Evolutionary conservation across 495 filamentous ascomycete genomes (phyloP).

Genomic region (Tuber brumale): DNA sequence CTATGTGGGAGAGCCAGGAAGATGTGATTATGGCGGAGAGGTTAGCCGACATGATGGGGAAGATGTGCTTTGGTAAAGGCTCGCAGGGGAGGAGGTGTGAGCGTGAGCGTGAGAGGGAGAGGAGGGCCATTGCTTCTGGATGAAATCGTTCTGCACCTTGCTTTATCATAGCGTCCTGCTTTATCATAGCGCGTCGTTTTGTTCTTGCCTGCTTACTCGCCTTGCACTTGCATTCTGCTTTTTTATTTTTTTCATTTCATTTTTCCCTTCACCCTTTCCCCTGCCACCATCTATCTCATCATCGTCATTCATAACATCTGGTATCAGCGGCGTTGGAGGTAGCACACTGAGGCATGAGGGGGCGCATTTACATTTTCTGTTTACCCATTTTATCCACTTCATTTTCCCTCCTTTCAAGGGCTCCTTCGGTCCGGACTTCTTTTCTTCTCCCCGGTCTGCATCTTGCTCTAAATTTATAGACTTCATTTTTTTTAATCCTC

Average conservation of each 20-base stretch:
- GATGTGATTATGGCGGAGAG: constrained; percentile 2
- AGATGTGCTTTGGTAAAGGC: constrained; percentile 1
- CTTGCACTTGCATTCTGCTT: neutral
- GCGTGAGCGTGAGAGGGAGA: neutral
- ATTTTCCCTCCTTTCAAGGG: neutral
- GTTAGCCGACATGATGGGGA: neutral
- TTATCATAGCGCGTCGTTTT: neutral
- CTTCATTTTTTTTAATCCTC: neutral
- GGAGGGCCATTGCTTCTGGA: neutral
- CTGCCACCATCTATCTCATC: neutral
- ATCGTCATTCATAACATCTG: neutral
- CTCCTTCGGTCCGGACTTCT: neutral
- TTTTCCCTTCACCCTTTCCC: neutral
- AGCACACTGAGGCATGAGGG: neutral
- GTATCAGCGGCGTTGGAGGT: neutral
- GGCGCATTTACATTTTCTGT: neutral
- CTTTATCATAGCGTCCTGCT: neutral
- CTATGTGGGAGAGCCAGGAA: neutral
- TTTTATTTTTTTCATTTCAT: no score
- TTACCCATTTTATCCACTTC: neutral
- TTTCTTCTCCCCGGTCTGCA: neutral
- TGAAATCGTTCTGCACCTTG: neutral
- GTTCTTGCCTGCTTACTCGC: neutral
- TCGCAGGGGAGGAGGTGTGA: neutral
- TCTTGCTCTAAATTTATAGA: neutral